Evolutionary conservation across 2,329 filamentous ascomycete species (phyloP).

Genomic region (Alternaria sp.): DNA sequence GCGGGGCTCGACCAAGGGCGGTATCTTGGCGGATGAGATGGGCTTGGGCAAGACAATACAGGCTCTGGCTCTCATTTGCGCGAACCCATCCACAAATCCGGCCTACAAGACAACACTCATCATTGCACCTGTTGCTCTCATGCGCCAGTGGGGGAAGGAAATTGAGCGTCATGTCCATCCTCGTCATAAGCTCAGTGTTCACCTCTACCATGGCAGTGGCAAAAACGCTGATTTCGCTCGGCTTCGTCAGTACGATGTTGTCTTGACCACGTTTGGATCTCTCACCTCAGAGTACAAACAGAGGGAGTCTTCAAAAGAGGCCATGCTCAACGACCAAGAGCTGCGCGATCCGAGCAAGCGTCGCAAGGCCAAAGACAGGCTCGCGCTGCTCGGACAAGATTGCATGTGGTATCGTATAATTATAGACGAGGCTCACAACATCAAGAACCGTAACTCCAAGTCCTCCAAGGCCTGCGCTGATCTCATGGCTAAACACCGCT

Average conservation of each 20-base stretch:
- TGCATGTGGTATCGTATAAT: slow-evolving; percentile 70
- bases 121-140: slow-evolving; percentile 78
- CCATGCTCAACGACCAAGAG: slow-evolving; percentile 53
- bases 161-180: slow-evolving; percentile 73
- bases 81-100: slow-evolving; percentile 67
- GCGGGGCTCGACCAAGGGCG: slow-evolving; percentile 73
- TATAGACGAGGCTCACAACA: slow-evolving; percentile 80
- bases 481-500: slow-evolving; percentile 69
- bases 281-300: slow-evolving; percentile 72
- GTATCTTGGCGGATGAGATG: slow-evolving; percentile 72
- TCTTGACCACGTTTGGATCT: slow-evolving; percentile 81
- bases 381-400: slow-evolving; percentile 65
- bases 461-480: slow-evolving; percentile 66
- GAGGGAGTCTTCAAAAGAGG: slow-evolving; percentile 61
- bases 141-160: slow-evolving; percentile 86
- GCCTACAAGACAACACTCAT: slow-evolving; percentile 78
- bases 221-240: slow-evolving; percentile 66
- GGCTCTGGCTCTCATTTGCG: slow-evolving; percentile 77
- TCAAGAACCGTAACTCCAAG: slow-evolving; percentile 76
- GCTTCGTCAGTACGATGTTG: slow-evolving; percentile 73
- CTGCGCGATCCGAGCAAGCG: slow-evolving; percentile 44
- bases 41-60: slow-evolving; percentile 81
- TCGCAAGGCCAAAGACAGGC: slow-evolving; percentile 34
- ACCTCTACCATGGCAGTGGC: slow-evolving; percentile 70
- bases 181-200: slow-evolving; percentile 67